These are phyloP conservation scores for Jacaranda mimosifolia DNA, from an alignment of 257 asterid genomes.

Conservation along the genomic window DNA sequence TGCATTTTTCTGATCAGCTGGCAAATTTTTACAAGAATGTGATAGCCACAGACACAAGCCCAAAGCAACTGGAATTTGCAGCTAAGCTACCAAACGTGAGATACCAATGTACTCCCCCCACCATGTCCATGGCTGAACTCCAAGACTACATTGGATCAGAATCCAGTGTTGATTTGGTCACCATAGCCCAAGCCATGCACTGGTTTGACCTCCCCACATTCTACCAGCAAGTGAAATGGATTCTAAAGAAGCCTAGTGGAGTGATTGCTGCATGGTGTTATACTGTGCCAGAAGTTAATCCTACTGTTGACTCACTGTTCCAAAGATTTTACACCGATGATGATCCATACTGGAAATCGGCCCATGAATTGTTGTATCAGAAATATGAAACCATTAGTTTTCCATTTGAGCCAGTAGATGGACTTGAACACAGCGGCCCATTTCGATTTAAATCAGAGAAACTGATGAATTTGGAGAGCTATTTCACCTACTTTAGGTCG, in stretches of 20 bases:
- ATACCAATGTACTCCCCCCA: constrained; percentile 66
- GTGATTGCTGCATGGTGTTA: constrained; percentile 90
- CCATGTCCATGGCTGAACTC: constrained; percentile 62
- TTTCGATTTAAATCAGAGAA: constrained; percentile 58
- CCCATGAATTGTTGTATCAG: constrained; percentile 48
- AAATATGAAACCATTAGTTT: constrained; percentile 70
- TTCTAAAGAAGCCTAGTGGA: constrained; percentile 76
- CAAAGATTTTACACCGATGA: constrained; percentile 38
- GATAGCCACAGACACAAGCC: constrained; percentile 76
- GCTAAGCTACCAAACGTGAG: constrained; percentile 59
- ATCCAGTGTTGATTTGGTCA: constrained; percentile 61
- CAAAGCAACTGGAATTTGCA: constrained; percentile 70
- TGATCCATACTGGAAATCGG: constrained; percentile 54
- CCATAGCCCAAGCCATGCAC: constrained; percentile 78
- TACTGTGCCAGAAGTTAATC: constrained; percentile 53
- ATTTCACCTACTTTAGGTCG: constrained; percentile 60
- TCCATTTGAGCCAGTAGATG: constrained; percentile 74
- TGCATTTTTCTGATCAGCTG: constrained; percentile 48
- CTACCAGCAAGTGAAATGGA: constrained; percentile 62
- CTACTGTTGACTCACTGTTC: constrained; percentile 55
- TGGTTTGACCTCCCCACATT: constrained; percentile 81
- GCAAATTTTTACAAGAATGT: constrained; percentile 67
- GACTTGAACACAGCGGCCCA: constrained; percentile 68
- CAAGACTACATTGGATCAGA: constrained; percentile 49
- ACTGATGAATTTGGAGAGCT: constrained; percentile 66